phyloP scores from a whole-genome alignment of 371 early-diverging fungal genomes.

The Mucor plumbeus region DNA sequence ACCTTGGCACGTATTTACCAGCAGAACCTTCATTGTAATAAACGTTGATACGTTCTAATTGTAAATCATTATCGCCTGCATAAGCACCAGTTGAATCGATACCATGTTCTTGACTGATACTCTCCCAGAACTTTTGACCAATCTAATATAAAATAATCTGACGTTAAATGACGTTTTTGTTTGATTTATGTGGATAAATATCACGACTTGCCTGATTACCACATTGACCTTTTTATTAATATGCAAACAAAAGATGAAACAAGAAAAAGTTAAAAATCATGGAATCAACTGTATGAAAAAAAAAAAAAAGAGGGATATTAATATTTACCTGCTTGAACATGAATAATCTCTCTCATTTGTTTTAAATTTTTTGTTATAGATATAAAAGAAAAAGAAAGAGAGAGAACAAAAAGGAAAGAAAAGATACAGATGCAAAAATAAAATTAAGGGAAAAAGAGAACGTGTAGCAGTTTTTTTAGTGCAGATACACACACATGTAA shows the following conservation, averaged over 20 bases:
- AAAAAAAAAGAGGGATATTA: not conserved
- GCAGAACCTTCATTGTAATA: constrained; percentile 96
- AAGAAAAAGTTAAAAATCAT: no score
- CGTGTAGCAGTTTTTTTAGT: constrained; percentile 2
- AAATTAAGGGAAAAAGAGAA: not conserved
- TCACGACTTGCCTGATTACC: constrained; percentile 76
- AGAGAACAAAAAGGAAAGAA: not conserved
- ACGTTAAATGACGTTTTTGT: not conserved
- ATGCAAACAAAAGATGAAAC: not conserved
- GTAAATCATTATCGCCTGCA: constrained; percentile 84
- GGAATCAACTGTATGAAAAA: not conserved
- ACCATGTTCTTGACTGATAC: constrained; percentile 92
- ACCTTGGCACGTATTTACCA: constrained; percentile 85
- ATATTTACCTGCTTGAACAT: constrained; percentile 93
- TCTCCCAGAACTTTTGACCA: constrained; percentile 94
- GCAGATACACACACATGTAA: constrained; percentile 5
- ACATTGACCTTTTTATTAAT: constrained; percentile 67
- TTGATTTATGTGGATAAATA: not conserved
- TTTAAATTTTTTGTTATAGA: not conserved
- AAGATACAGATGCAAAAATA: not conserved
- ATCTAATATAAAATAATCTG: constrained; percentile 43
- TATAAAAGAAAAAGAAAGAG: not conserved
- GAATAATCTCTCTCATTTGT: constrained; percentile 98
- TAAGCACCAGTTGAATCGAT: constrained; percentile 79
- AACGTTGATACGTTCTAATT: constrained; percentile 94